These are phyloP conservation scores for Aspergillus fijiensis DNA, from an alignment of 2,329 filamentous ascomycete genomes.

Conservation along the genomic window DNA sequence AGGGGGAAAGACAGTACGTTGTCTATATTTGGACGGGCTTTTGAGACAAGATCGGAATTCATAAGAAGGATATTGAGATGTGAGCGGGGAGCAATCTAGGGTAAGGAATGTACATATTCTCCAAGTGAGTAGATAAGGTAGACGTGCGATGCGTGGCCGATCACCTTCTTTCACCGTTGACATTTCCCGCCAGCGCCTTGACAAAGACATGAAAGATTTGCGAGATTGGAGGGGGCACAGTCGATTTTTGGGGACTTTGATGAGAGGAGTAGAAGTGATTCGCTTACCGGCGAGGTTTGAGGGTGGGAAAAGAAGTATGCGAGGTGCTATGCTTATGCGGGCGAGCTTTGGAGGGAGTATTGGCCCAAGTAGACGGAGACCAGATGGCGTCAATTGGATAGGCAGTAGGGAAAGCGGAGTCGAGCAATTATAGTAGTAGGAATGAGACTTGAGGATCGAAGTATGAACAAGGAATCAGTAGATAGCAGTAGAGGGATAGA, in stretches of 20 bases:
- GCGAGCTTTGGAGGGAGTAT: conserved; percentile 3
- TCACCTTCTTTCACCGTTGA: conserved; percentile 7
- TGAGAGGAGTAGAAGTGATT: conserved; percentile 17
- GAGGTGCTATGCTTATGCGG: background rate
- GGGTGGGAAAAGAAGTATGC: conserved; percentile 7
- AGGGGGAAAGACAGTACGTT: background rate
- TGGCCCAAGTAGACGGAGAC: conserved; percentile 12
- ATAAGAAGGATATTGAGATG: background rate
- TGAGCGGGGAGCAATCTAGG: background rate
- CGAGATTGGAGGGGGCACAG: background rate
- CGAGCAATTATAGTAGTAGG: conserved; percentile 7
- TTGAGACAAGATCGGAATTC: background rate
- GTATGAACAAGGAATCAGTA: background rate
- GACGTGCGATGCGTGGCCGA: conserved; percentile 8
- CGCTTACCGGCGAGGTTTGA: conserved; percentile 22
- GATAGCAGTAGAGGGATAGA: background rate
- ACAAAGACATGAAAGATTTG: background rate
- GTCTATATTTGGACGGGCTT: background rate
- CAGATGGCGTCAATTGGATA: conserved; percentile 2
- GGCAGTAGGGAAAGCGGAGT: background rate
- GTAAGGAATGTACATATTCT: conserved; percentile 1
- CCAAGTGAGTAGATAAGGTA: conserved; percentile 14
- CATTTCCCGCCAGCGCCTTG: conserved; percentile 7
- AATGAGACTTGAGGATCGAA: background rate
- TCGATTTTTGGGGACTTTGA: conserved; percentile 6